Conservation (phyloP, 2,329 filamentous ascomycete species). For the Fusarium compactum region DNA sequence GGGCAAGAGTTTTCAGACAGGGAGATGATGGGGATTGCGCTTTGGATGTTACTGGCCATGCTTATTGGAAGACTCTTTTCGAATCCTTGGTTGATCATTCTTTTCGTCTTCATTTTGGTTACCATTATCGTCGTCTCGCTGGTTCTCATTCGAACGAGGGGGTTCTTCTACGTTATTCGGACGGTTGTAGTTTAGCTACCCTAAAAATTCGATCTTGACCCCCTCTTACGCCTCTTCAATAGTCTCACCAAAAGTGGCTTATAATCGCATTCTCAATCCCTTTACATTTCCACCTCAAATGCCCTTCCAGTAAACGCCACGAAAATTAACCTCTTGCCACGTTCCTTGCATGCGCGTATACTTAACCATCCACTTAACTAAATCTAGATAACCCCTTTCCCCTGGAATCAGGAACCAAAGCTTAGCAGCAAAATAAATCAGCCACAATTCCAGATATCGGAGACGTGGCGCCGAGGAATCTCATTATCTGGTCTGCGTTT, state of each 20-base stretch:
- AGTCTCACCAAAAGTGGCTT: background rate
- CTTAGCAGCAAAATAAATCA: slow-evolving; percentile 6
- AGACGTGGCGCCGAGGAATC: slow-evolving; percentile 13
- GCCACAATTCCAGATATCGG: slow-evolving; percentile 35
- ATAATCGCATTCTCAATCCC: background rate
- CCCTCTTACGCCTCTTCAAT: background rate
- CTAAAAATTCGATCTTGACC: background rate
- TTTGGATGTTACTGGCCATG: slow-evolving; percentile 38
- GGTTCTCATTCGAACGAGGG: slow-evolving; percentile 28
- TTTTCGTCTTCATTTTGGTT: slow-evolving; percentile 5
- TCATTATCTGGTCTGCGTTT: slow-evolving; percentile 5
- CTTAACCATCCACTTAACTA: background rate
- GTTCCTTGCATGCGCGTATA: slow-evolving; percentile 15
- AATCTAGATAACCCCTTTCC: background rate
- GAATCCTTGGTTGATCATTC: slow-evolving; percentile 7
- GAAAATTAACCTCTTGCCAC: background rate
- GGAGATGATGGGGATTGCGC: slow-evolving; percentile 34
- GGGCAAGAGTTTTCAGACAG: slow-evolving; percentile 30
- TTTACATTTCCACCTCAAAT: background rate
- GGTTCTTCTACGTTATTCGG: slow-evolving; percentile 33
- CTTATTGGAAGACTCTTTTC: slow-evolving; percentile 25
- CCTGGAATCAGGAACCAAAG: slow-evolving; percentile 34
- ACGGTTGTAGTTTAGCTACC: background rate
- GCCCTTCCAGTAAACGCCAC: background rate
- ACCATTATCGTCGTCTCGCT: slow-evolving; percentile 21